phyloP scores from a whole-genome alignment of 2,329 filamentous ascomycete genomes.

The Epichloe sylvatica region DNA sequence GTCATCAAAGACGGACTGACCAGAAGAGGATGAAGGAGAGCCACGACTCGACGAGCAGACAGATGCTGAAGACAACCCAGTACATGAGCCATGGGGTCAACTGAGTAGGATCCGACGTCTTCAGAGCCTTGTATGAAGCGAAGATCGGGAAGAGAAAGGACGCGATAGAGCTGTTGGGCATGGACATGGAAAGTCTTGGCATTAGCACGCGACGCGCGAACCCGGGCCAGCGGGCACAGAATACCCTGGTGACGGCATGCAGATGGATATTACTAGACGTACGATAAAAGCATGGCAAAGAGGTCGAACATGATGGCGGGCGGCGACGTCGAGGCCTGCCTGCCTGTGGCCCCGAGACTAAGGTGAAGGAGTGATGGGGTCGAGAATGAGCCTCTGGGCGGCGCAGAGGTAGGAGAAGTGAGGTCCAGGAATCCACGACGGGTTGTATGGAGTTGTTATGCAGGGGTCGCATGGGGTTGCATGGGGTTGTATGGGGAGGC shows the following conservation, averaged over 20 bases:
- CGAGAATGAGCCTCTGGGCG: neutral
- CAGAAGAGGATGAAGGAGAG: constrained; percentile 75
- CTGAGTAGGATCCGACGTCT: constrained; percentile 76
- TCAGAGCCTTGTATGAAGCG: constrained; percentile 94
- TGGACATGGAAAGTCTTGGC: neutral
- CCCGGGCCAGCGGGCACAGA: neutral
- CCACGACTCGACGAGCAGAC: constrained; percentile 74
- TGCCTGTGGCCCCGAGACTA: constrained; percentile 8
- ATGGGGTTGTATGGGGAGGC: neutral
- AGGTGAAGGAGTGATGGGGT: neutral
- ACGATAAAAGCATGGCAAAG: constrained; percentile 66
- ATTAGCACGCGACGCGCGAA: constrained; percentile 2
- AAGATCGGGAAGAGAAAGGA: constrained; percentile 92
- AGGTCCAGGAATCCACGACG: no score
- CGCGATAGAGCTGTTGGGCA: constrained; percentile 53
- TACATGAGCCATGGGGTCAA: constrained; percentile 98
- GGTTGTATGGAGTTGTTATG: no score
- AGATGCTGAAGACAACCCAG: constrained; percentile 83
- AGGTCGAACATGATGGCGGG: constrained; percentile 55
- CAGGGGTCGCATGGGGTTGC: neutral
- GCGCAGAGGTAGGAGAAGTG: neutral
- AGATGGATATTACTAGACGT: constrained; percentile 24
- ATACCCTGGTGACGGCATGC: constrained; percentile 9
- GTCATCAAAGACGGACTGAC: constrained; percentile 25
- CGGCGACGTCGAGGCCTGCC: constrained; percentile 12